Conservation (phyloP, 2,329 filamentous ascomycete genomes). For the Triangularia verruculosa region DNA sequence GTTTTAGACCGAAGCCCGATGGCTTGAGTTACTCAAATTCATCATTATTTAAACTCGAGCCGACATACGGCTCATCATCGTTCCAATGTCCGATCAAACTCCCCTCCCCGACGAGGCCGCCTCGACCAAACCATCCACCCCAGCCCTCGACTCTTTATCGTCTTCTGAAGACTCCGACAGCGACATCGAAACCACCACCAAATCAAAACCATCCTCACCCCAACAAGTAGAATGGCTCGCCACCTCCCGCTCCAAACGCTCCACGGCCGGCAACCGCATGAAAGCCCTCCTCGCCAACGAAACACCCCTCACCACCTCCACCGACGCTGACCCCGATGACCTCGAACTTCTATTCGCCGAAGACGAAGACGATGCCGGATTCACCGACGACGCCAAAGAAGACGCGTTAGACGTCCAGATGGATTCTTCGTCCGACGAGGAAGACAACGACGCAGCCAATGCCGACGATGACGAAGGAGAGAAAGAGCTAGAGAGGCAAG, state of each 20-base stretch:
- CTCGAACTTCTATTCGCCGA: slow-evolving; percentile 75
- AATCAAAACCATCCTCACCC: neutral
- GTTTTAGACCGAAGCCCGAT: neutral
- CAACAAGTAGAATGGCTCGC: slow-evolving; percentile 60
- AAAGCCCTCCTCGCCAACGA: slow-evolving; percentile 73
- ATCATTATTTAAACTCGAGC: neutral
- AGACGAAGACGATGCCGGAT: slow-evolving; percentile 65
- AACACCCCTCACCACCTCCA: slow-evolving; percentile 52
- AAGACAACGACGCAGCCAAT: slow-evolving; percentile 66
- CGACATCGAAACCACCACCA: neutral
- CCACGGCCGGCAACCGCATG: slow-evolving; percentile 82
- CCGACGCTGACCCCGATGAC: slow-evolving; percentile 47
- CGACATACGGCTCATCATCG: neutral
- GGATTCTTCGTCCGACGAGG: slow-evolving; percentile 80
- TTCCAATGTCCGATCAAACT: neutral
- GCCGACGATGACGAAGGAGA: slow-evolving; percentile 78
- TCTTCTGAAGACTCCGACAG: neutral
- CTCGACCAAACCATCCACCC: neutral
- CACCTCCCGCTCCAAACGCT: slow-evolving; percentile 69
- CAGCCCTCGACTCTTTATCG: neutral
- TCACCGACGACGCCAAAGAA: slow-evolving; percentile 64
- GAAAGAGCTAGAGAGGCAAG: slow-evolving; percentile 76
- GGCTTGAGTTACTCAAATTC: neutral
- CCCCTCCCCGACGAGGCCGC: neutral
- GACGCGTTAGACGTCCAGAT: slow-evolving; percentile 75